These are phyloP conservation scores for Tolypocladium album DNA, from an alignment of 2,329 filamentous ascomycete genomes.

Conservation along the genomic window DNA sequence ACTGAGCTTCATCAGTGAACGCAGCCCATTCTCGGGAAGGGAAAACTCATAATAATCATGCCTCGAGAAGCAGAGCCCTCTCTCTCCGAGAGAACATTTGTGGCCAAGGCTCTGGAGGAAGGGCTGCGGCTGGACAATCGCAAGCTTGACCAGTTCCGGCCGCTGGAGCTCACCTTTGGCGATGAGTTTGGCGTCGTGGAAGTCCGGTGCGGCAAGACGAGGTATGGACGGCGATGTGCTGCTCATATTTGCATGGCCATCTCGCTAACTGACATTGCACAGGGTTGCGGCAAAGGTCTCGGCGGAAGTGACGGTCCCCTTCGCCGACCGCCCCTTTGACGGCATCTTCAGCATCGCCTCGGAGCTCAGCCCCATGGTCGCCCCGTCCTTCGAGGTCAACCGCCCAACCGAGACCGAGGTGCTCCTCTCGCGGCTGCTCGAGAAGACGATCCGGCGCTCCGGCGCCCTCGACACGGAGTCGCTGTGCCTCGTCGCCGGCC, in stretches of 20 bases:
- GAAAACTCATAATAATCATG: conserved; percentile 42
- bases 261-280: neutral
- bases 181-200: conserved; percentile 87
- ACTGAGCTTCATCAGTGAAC: conserved; percentile 1
- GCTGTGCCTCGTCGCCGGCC: conserved; percentile 80
- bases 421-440: conserved; percentile 76
- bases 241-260: neutral
- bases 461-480: conserved; percentile 92
- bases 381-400: conserved; percentile 79
- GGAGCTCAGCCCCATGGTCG: conserved; percentile 86
- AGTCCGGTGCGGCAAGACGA: conserved; percentile 81
- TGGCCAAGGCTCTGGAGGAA: conserved; percentile 71
- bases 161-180: conserved; percentile 69
- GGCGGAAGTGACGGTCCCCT: conserved; percentile 78
- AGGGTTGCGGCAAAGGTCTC: conserved; percentile 80
- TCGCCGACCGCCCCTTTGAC: conserved; percentile 83
- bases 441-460: conserved; percentile 88
- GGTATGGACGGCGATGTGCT: conserved; percentile 35
- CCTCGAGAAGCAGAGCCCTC: conserved; percentile 88
- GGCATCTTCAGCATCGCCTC: conserved; percentile 88
- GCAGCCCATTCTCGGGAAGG: conserved; percentile 1
- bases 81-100: conserved; percentile 77
- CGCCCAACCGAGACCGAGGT: conserved; percentile 76
- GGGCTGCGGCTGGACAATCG: conserved; percentile 78
- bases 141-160: conserved; percentile 67